Evolutionary conservation across 139 green algal genomes (phyloP).

Genomic region (Spirogloea muscicola): DNA sequence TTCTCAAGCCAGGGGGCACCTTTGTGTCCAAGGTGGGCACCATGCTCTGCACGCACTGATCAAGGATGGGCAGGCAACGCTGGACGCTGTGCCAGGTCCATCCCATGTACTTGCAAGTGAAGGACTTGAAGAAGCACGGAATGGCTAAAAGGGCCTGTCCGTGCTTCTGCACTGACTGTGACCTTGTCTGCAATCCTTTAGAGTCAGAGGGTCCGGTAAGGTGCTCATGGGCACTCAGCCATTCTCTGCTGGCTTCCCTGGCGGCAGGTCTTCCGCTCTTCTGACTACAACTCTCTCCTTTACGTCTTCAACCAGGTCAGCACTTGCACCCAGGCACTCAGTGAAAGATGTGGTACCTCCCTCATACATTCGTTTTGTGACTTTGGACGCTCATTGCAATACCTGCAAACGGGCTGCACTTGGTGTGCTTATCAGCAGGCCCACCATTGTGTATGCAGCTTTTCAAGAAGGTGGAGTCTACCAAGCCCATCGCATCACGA

Average conservation of each 20-base stretch:
- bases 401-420: neutral
- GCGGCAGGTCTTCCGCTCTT: conserved; percentile 59
- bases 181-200: neutral
- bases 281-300: conserved; percentile 96
- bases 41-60: neutral
- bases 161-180: neutral
- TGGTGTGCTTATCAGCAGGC: neutral
- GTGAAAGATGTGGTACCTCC: neutral
- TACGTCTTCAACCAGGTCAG: conserved; percentile 79
- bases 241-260: neutral
- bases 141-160: neutral
- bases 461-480: conserved; percentile 92
- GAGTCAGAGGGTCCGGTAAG: neutral
- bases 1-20: conserved; percentile 77
- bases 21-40: conserved; percentile 93
- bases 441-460: conserved; percentile 63
- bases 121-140: neutral
- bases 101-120: neutral
- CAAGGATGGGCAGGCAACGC: neutral
- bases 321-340: conserved; percentile 7
- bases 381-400: neutral
- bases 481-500: conserved; percentile 85
- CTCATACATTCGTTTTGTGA: neutral
- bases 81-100: neutral
- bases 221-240: neutral